Base-by-base conservation (phyloP, 768 basidiomycete species). In the Hericium erinaceus region DNA sequence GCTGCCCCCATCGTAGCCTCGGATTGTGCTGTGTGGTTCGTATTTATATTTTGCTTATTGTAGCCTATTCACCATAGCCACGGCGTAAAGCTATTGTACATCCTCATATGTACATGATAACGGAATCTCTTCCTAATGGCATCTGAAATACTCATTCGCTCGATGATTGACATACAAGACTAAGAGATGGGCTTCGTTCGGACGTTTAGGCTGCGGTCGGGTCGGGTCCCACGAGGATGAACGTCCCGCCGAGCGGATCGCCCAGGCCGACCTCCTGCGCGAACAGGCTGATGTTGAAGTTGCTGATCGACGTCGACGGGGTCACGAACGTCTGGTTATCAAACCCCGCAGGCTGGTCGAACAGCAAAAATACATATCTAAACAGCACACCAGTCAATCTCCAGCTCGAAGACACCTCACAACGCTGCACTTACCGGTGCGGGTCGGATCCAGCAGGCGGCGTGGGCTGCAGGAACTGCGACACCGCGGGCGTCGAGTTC, bases 191-290 rank as follows among this genome's bases (percentile, higher is more conserved):
- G 9, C 33, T 33, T 33, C 6, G 5, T 33, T 10, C 33, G 33
- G 33, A 33, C 6, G 7, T 33, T 33, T 8, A 33, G 33, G 33
- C 16, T 18, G 41, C 16, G 5, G 41, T 18, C 16, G 41, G 41
- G 18, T 46, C 44, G 1, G 44, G 44, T 6, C 13, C 74, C 24
- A 78, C 76, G 13, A 70, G 65, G 73, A 78, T 77, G 64, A 77
- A 81, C 0, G 76, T 77, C 48, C 78, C 79, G 12, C 70, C 79
- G 39, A 80, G 69, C 0, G 78, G 77, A 15, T 70, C 63, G 26
- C 79, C 79, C 15, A 81, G 66, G 9, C 74, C 70, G 26, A 75
- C 73, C 13, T 65, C 67, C 11, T 59, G 60, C 0, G 76, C 75
- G 58, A 80, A 80, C 20, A 64, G 48, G 57, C 73, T 77, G 44